These are phyloP conservation scores for Lyophyllum decastes DNA, from an alignment of 768 basidiomycete species.

Conservation along the genomic window DNA sequence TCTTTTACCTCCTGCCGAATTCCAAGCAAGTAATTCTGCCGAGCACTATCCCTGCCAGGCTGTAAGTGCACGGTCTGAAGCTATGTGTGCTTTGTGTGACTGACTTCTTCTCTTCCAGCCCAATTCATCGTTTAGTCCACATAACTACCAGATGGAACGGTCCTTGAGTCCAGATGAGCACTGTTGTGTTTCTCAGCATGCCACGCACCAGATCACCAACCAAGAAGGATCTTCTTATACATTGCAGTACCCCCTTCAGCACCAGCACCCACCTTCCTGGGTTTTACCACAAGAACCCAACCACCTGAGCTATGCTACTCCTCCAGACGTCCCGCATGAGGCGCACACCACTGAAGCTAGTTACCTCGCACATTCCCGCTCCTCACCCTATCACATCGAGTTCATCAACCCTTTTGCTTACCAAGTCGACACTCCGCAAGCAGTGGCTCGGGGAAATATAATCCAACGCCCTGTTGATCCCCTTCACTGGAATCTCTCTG, in stretches of 20 bases:
- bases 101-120: background rate
- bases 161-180: background rate
- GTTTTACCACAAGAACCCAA: background rate
- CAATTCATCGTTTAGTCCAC: background rate
- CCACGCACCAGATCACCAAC: background rate
- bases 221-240: background rate
- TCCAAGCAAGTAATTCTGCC: background rate
- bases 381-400: conserved; percentile 5
- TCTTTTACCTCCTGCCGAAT: conserved; percentile 24
- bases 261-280: background rate
- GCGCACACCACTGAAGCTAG: background rate
- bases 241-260: conserved; percentile 1
- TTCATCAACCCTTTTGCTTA: conserved; percentile 9
- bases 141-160: background rate
- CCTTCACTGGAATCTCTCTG: conserved; percentile 14
- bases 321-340: background rate
- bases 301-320: background rate
- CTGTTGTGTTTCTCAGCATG: conserved; percentile 4
- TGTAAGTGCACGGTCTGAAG: background rate
- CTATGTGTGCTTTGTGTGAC: background rate
- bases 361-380: background rate
- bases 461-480: conserved; percentile 8
- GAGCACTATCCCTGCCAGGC: conserved; percentile 2
- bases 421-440: background rate
- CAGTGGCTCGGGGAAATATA: background rate